phyloP scores from a whole-genome alignment of 23 red algal species.

The Gracilaria vermiculophylla region DNA sequence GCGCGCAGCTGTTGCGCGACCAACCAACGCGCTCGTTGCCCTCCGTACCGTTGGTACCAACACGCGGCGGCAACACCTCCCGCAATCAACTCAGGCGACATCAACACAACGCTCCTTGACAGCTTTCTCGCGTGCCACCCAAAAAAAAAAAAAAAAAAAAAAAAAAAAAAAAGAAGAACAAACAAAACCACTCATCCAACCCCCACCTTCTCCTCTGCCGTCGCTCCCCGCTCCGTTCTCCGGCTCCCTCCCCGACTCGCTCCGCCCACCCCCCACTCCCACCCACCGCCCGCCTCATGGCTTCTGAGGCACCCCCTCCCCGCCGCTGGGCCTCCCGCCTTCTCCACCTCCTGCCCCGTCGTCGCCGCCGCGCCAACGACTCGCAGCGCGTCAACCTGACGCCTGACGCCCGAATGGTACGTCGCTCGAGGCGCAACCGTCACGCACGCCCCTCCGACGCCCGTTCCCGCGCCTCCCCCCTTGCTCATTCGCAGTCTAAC shows the following conservation, averaged over 20 bases:
- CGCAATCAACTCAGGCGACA: too few species aligned
- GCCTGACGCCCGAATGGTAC: background rate
- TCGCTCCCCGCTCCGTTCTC: background rate
- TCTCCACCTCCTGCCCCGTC: background rate
- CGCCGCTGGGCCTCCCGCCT: constrained; percentile 15
- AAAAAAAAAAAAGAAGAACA: too few species aligned
- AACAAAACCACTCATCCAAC: background rate
- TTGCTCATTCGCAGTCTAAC: constrained; percentile 4
- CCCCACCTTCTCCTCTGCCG: background rate
- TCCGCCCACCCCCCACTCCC: background rate
- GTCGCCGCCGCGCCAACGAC: background rate
- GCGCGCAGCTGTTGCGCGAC: background rate
- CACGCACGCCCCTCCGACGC: constrained; percentile 14
- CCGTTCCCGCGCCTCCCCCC: background rate
- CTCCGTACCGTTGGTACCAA: too few species aligned
- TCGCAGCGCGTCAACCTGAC: background rate
- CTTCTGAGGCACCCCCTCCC: background rate
- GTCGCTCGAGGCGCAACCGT: constrained; percentile 3
- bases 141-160: too few species aligned
- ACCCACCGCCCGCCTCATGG: background rate
- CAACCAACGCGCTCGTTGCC: too few species aligned
- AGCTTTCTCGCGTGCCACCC: too few species aligned
- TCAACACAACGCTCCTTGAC: too few species aligned
- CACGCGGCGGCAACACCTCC: too few species aligned
- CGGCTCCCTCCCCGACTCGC: background rate